Evolutionary conservation across 1,139 yeast species (phyloP), one percentile per base, ranked within the genome.

Genomic region (Blastobotrys arbuscula): DNA sequence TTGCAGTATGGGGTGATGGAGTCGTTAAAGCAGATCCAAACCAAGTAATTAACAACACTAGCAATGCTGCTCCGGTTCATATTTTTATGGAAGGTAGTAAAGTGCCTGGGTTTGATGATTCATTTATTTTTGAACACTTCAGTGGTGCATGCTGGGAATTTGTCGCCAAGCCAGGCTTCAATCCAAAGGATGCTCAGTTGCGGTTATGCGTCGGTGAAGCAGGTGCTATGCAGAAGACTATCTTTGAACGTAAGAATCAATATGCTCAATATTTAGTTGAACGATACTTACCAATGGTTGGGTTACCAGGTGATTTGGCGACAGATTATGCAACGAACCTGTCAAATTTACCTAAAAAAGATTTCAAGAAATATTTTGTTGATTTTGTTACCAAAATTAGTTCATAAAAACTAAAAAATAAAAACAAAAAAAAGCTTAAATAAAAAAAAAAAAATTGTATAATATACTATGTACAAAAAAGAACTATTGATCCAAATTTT

Each of bases 161-260:
- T 46, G 89, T 96, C 10, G 82, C 87, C 60, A 82, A 84, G 58
- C 79, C 82, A 42, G 76, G 77, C 33, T 81, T 82, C 57, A 79
- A 84, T 59, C 70, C 82, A 47, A 78, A 79, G 55, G 96, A 89
- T 62, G 95, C 95, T 2, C 90, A 86, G 61, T 79, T 77, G 58
- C 77, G 94, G 59, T 72, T 81, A 48, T 75, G 86, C 41, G 82
- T 89, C 2, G 79, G 80, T 53, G 98, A 92, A 59, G 72, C 88
- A 10, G 81, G 95, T 0, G 71, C 78, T 38, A 70, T 89, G 37
- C 77, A 90, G 61, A 84, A 81, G 58, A 74, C 83, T 3, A 73
- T 86, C 55, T 83, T 67, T 61, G 65, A 67, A 6, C 60, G 58
- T 33, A 60, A 63, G 44, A 68, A 70, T 10, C 54, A 58, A 12